These are phyloP conservation scores for Populus hybrid DNA, from an alignment of 441 rosid species.

Conservation along the genomic window DNA sequence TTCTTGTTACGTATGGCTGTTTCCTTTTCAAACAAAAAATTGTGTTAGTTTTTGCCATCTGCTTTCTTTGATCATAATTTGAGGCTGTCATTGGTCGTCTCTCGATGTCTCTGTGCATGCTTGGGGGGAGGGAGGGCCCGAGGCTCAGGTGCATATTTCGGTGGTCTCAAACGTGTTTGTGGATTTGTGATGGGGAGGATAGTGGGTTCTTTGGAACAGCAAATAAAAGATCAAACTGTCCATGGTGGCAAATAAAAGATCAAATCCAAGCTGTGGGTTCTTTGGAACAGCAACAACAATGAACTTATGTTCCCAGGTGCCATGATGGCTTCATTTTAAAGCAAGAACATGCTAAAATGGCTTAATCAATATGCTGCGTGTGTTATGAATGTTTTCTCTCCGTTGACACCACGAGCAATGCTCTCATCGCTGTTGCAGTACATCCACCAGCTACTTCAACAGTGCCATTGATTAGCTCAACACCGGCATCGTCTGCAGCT, in stretches of 20 bases:
- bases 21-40: no score
- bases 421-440: background rate
- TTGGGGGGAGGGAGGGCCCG: no score
- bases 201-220: slow-evolving; percentile 1
- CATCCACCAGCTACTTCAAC: background rate
- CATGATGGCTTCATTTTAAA: background rate
- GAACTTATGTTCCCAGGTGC: slow-evolving; percentile 18
- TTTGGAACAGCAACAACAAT: slow-evolving; percentile 11
- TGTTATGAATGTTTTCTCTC: background rate
- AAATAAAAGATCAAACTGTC: no score
- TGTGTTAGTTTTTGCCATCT: no score
- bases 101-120: no score
- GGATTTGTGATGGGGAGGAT: no score
- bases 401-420: background rate
- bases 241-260: no score
- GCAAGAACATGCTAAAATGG: background rate
- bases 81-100: no score
- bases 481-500: background rate
- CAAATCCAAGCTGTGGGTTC: background rate
- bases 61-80: no score
- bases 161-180: no score
- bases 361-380: background rate
- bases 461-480: background rate
- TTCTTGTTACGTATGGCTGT: no score
- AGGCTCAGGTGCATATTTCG: no score